phyloP scores from a whole-genome alignment of 371 early-diverging fungal genomes.

The Gilbertella persicaria region DNA sequence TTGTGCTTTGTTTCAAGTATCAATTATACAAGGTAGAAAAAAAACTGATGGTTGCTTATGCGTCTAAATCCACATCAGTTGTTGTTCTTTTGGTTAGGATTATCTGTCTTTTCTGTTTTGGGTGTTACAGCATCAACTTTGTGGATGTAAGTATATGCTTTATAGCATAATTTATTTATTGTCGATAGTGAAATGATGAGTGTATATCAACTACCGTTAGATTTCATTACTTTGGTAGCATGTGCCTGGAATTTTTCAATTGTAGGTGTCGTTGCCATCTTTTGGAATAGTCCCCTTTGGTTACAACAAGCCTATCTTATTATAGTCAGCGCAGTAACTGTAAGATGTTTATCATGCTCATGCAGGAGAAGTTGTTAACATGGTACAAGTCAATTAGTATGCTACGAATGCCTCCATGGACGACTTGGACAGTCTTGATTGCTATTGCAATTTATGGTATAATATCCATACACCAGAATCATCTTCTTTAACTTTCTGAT shows the following conservation, averaged over 20 bases:
- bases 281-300: slow-evolving; percentile 28
- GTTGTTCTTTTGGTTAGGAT: slow-evolving; percentile 26
- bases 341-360: neutral
- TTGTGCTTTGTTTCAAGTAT: slow-evolving; percentile 28
- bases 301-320: slow-evolving; percentile 27
- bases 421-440: slow-evolving; percentile 28
- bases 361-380: too few species aligned
- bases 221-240: slow-evolving; percentile 17
- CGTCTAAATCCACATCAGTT: slow-evolving; percentile 5
- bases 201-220: slow-evolving; percentile 15
- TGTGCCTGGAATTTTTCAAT: slow-evolving; percentile 25
- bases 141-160: slow-evolving; percentile 18
- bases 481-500: neutral
- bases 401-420: slow-evolving; percentile 27
- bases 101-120: slow-evolving; percentile 25
- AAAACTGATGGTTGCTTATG: neutral
- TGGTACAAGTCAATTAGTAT: slow-evolving; percentile 21
- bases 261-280: slow-evolving; percentile 23
- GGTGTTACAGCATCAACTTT: slow-evolving; percentile 19
- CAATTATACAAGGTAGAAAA: slow-evolving; percentile 20
- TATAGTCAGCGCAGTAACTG: slow-evolving; percentile 23
- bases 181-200: slow-evolving; percentile 22
- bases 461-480: neutral
- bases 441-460: slow-evolving; percentile 25
- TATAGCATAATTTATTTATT: neutral